A percentile compares a stretch with the other conserved stretches of the same genome.
Conservation (phyloP, 1,284 basidiomycete genomes). For the Leccinum fuscescens region DNA sequence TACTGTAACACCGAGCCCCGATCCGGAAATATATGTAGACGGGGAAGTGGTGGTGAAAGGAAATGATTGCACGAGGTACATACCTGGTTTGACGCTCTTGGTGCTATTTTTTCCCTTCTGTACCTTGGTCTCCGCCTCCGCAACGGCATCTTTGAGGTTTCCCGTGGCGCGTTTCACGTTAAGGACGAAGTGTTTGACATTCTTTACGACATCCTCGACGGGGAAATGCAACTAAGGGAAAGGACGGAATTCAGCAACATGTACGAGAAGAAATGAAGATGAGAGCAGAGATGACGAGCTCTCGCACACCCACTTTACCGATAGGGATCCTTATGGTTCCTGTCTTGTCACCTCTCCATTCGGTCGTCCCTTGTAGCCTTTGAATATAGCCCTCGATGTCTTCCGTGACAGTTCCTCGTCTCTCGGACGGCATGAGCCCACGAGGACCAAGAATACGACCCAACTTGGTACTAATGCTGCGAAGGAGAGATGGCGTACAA, state of each 20-base stretch:
- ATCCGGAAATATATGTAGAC: background rate
- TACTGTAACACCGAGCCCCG: background rate
- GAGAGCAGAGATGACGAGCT: background rate
- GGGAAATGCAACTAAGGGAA: slow-evolving; percentile 68
- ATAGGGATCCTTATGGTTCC: slow-evolving; percentile 84
- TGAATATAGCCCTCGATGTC: slow-evolving; percentile 81
- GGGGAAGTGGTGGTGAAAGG: background rate
- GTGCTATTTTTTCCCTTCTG: slow-evolving; percentile 40
- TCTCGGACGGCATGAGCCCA: slow-evolving; percentile 92
- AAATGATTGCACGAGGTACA: slow-evolving; percentile 15
- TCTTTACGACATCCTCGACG: slow-evolving; percentile 72
- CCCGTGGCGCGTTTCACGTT: slow-evolving; percentile 78
- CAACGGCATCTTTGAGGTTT: slow-evolving; percentile 48
- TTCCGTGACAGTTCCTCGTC: slow-evolving; percentile 91
- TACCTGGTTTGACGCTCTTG: slow-evolving; percentile 40
- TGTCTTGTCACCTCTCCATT: slow-evolving; percentile 90
- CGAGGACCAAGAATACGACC: slow-evolving; percentile 91
- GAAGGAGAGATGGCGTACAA: slow-evolving; percentile 78
- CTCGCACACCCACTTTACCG: slow-evolving; percentile 49
- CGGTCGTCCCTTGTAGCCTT: slow-evolving; percentile 78
- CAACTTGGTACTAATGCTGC: slow-evolving; percentile 75
- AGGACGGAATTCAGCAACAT: slow-evolving; percentile 5
- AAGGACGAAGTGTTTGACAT: slow-evolving; percentile 76
- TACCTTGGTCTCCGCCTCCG: slow-evolving; percentile 28
- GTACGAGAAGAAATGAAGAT: background rate